phyloP scores from a whole-genome alignment of 2,329 filamentous ascomycete genomes.

The Microcyclospora tardicrescens region DNA sequence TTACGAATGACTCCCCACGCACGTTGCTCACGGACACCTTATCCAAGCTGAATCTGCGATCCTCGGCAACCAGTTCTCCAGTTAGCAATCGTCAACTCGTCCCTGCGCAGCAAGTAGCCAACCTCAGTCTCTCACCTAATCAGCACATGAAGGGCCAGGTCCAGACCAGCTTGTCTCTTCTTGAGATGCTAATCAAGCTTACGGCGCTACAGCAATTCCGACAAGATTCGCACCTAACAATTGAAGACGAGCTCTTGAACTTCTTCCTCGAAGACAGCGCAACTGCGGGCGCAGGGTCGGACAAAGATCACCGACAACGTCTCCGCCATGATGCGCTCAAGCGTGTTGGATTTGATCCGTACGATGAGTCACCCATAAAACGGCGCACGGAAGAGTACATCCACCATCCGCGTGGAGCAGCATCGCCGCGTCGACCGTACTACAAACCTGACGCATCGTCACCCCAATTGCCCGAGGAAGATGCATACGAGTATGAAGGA shows the following conservation, averaged over 20 bases:
- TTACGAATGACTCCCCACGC: neutral
- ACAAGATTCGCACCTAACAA: slow-evolving; percentile 76
- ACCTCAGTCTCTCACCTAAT: slow-evolving; percentile 23
- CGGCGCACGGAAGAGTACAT: slow-evolving; percentile 51
- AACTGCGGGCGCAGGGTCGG: slow-evolving; percentile 51
- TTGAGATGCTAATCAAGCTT: slow-evolving; percentile 79
- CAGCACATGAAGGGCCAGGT: slow-evolving; percentile 28
- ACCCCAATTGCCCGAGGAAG: slow-evolving; percentile 7
- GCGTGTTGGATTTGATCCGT: slow-evolving; percentile 57
- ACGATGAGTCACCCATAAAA: slow-evolving; percentile 58
- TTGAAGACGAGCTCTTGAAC: slow-evolving; percentile 75
- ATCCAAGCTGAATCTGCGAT: slow-evolving; percentile 33
- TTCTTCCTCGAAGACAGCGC: slow-evolving; percentile 68
- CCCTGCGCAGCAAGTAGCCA: slow-evolving; percentile 6
- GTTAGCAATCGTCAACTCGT: slow-evolving; percentile 25
- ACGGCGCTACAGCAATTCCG: slow-evolving; percentile 84
- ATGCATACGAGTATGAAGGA: slow-evolving; percentile 9
- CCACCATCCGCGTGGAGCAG: slow-evolving; percentile 5
- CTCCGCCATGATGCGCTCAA: slow-evolving; percentile 47
- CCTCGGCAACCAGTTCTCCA: slow-evolving; percentile 5
- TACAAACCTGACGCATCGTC: slow-evolving; percentile 1
- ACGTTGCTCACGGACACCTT: slow-evolving; percentile 27
- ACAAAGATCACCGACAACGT: slow-evolving; percentile 47
- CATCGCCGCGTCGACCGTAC: slow-evolving; percentile 2
- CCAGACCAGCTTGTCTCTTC: slow-evolving; percentile 59